phyloP scores from a whole-genome alignment of 169 alveolate species.

The Eimeria falciformis region DNA sequence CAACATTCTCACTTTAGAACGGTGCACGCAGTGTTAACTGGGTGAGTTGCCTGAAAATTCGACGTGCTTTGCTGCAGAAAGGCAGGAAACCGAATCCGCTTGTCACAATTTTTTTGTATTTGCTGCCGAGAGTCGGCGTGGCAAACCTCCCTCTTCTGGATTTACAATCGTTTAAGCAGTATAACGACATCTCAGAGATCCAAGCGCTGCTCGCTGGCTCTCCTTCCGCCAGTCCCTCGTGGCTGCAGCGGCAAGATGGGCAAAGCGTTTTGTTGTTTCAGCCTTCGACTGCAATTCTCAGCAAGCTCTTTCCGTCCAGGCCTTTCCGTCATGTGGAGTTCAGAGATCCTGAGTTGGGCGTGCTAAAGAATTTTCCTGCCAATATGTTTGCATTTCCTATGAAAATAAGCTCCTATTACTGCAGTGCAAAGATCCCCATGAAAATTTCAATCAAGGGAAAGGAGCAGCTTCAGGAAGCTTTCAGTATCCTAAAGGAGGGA shows the following conservation, averaged over 20 bases:
- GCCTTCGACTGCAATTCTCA: background rate
- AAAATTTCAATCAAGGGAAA: background rate
- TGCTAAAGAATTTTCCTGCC: background rate
- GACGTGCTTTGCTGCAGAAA: too few relatives aligned
- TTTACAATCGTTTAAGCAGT: conserved; percentile 16
- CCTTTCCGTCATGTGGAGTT: background rate
- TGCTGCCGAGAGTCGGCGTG: conserved; percentile 43
- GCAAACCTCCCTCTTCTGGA: background rate
- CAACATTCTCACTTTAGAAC: too few relatives aligned
- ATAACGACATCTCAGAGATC: too few relatives aligned
- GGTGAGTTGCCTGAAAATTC: too few relatives aligned
- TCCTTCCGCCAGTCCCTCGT: background rate
- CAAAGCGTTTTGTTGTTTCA: background rate
- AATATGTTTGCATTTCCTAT: conserved; percentile 16
- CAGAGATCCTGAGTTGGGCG: background rate
- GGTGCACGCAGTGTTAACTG: too few relatives aligned
- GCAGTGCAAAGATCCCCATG: conserved; percentile 27
- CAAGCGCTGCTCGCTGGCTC: background rate
- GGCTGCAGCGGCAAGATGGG: background rate
- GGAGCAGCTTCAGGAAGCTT: background rate
- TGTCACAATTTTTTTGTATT: background rate
- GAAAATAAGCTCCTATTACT: background rate
- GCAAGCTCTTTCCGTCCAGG: background rate
- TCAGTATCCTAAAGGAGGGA: background rate
- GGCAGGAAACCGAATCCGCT: background rate